Base-by-base conservation (phyloP, 2,329 filamentous ascomycete genomes). In the Rhinocladiella similis region DNA sequence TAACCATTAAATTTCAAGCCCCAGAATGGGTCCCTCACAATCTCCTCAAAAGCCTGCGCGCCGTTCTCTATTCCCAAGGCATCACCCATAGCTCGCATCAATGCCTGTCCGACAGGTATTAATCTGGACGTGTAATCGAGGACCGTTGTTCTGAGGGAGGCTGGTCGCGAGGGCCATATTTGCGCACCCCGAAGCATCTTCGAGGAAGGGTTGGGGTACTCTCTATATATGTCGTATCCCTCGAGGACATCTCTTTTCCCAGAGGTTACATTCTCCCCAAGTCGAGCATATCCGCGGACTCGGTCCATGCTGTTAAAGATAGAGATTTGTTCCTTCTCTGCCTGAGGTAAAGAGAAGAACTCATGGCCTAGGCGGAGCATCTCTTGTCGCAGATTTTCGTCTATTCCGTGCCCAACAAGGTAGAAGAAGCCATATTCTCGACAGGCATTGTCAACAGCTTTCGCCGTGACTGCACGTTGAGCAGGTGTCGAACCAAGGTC, bases 381-480 rank as follows among this genome's bases (percentile, higher is more conserved):
- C 54, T 58, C 25, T 66, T 59, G 22, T 66, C 60, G 61, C 69
- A 66, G 41, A 48, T 54, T 59, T 22, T 68, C 59, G 52, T 73
- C 66, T 56, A 74, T 64, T 22, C 78, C 60, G 43, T 63, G 59
- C 14, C 38, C 59, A 16, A 77, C 65, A 27, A 75, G 69, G 33
- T 74, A 63, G 52, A 76, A 73, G 2, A 73, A 74, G 3, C 77
- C 63, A 57, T 76, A 53, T 13, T 53, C 50, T 41, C 42, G 50
- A 29, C 50, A 53, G 27, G 50, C 50, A 5, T 20, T n/a, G 19
- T 53, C 35, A 16, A 53, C 33, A 14, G 20, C 19, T 19, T 10
- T 14, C 5, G 43, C 38, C 9, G 50, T 53, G 12, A 6, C 18
- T 39, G 27, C 42, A 3, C 50, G 50, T n/a, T 53, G 19, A n/a